These are phyloP conservation scores for Lichtheimia hyalospora DNA, from an alignment of 371 early-diverging fungal genomes.

Conservation along the genomic window DNA sequence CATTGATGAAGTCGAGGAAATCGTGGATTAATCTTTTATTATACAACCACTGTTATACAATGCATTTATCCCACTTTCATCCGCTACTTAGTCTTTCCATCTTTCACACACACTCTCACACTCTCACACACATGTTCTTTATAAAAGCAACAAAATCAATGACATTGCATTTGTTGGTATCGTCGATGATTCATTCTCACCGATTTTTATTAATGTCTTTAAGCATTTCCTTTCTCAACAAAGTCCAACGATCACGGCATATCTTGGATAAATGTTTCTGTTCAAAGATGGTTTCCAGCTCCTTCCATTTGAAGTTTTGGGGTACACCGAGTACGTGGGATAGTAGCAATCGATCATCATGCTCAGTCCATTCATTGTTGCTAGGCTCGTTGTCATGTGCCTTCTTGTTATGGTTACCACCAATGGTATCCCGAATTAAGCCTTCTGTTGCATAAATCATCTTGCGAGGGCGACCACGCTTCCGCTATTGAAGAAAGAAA, in stretches of 20 bases:
- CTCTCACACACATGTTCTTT: no score
- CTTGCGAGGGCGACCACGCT: conserved; percentile 36
- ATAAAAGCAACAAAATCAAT: no score
- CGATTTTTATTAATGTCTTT: not conserved
- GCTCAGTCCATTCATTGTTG: conserved; percentile 12
- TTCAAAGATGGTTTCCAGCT: conserved; percentile 13
- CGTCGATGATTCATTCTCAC: not conserved
- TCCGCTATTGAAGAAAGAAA: conserved; percentile 6
- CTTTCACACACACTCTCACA: no score
- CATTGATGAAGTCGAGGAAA: conserved; percentile 52
- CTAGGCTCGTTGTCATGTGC: conserved; percentile 7
- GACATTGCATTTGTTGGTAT: no score
- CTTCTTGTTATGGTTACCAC: conserved; percentile 2
- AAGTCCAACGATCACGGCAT: conserved; percentile 17
- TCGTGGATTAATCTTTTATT: conserved; percentile 23
- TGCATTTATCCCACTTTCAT: no score
- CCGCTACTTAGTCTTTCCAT: no score
- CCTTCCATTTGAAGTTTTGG: conserved; percentile 12
- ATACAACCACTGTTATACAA: no score
- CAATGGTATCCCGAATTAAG: not conserved
- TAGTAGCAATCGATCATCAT: conserved; percentile 14
- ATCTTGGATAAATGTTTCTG: conserved; percentile 10
- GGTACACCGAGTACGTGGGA: conserved; percentile 11
- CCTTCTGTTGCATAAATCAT: not conserved
- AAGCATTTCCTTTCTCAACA: conserved; percentile 11